Conservation (phyloP, 2,329 filamentous ascomycete species). For the Thermothelomyces thermophilus region DNA sequence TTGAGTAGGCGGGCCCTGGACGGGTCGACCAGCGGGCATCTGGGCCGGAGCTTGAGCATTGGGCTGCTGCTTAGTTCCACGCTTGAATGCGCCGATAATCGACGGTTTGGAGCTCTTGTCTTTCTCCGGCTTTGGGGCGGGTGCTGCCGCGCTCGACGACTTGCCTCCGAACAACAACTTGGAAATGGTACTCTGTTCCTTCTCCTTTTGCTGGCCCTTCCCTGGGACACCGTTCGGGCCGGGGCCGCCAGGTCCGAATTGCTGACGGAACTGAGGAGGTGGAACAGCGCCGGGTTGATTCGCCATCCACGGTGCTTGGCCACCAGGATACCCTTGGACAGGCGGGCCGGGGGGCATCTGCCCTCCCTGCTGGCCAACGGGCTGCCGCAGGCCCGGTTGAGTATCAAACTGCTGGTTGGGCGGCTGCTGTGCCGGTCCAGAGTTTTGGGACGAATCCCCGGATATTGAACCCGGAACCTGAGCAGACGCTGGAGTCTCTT, state of each 20-base stretch:
- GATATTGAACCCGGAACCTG: constrained; percentile 4
- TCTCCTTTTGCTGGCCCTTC: constrained; percentile 18
- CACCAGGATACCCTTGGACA: constrained; percentile 8
- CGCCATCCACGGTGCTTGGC: constrained; percentile 12
- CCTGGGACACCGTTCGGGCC: constrained; percentile 12
- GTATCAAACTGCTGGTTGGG: constrained; percentile 16
- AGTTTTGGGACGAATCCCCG: constrained; percentile 6
- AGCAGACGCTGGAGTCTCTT: background rate
- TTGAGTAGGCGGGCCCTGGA: constrained; percentile 11
- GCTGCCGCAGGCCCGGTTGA: constrained; percentile 9
- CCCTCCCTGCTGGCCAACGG: constrained; percentile 4
- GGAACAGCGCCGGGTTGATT: constrained; percentile 9
- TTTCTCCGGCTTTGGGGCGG: constrained; percentile 20
- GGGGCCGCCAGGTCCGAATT: constrained; percentile 6
- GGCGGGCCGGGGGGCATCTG: constrained; percentile 2
- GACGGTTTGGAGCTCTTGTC: constrained; percentile 21
- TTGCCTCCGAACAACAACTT: constrained; percentile 24
- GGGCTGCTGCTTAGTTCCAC: constrained; percentile 15
- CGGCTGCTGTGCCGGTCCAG: constrained; percentile 1
- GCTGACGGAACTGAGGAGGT: constrained; percentile 9
- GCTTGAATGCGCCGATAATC: constrained; percentile 23
- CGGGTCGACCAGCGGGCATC: constrained; percentile 2
- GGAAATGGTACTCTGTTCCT: constrained; percentile 26
- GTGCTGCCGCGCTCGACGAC: background rate
- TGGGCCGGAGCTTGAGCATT: constrained; percentile 6